phyloP scores from a whole-genome alignment of 495 filamentous ascomycete genomes.

The Podospora conica region DNA sequence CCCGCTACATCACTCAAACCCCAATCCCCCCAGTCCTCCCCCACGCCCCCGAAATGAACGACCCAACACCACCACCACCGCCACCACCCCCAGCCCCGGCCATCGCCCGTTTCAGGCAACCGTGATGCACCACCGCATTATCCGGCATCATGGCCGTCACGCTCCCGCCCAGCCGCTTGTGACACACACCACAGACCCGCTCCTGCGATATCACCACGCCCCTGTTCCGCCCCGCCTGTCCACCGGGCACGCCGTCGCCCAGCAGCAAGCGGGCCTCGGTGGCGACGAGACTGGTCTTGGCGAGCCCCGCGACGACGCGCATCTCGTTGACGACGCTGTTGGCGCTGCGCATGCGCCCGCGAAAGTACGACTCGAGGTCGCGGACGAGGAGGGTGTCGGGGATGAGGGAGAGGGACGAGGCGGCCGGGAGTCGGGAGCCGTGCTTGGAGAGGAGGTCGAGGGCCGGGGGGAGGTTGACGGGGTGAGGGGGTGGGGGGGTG shows the following conservation, averaged over 20 bases:
- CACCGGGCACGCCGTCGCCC: conserved; percentile 53
- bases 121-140: conserved; percentile 71
- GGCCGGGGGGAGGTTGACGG: conserved; percentile 69
- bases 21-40: conserved; percentile 10
- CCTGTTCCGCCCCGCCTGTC: conserved; percentile 56
- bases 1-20: not conserved
- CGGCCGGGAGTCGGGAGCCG: conserved; percentile 82
- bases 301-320: conserved; percentile 64
- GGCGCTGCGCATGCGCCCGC: conserved; percentile 80
- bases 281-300: conserved; percentile 65
- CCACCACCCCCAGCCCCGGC: conserved; percentile 16
- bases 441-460: conserved; percentile 84
- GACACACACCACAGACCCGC: conserved; percentile 81
- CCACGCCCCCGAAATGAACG: conserved; percentile 11
- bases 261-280: conserved; percentile 66
- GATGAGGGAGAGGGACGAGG: conserved; percentile 77
- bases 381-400: conserved; percentile 69
- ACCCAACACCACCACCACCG: conserved; percentile 1
- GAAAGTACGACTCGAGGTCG: conserved; percentile 86
- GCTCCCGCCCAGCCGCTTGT: conserved; percentile 84
- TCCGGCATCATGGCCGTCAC: conserved; percentile 62
- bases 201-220: conserved; percentile 79
- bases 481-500: conserved; percentile 67
- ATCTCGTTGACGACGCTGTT: conserved; percentile 74
- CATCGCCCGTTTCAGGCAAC: conserved; percentile 55